Evolutionary conservation across 75 land plant genomes (phyloP), one percentile per base, ranked within the genome.

Genomic region (Picea glauca): DNA sequence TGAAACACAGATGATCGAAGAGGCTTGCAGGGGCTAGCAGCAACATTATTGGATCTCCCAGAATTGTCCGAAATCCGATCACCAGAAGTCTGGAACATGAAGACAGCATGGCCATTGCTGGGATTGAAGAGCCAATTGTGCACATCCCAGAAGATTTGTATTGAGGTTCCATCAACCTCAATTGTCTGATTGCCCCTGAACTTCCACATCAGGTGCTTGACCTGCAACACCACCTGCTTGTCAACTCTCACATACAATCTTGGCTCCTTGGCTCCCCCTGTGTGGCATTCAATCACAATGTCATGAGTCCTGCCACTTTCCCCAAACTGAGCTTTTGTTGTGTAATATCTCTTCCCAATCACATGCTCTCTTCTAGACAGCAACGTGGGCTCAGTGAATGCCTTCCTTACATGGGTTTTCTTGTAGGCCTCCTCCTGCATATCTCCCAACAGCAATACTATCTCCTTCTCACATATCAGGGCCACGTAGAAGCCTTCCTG

Each of bases 131-230:
- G 78, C 91, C 91, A 89, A 78, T 86, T 84, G 80, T 89, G 88
- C 32, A 89, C 91, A 78, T 89, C 89, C 89, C 89, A 87, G 67
- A 87, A 84, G 46, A 89, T 75, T 62, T 89, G 86, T 17, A 89
- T 81, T 9, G 86, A 81, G 20, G 66, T 21, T 3, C 91, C 91
- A 76, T 89, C 88, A 13, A 89, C 84, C 26, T 82, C 20, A 58
- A 86, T 84, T 13, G 91, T 86, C 50, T 82, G 86, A 73, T 89
- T 89, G n/a, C 91, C 91, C 15, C 91, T 74, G 73, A 89, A 89
- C 74, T 89, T 89, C 91, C 91, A 89, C 76, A 79, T 77, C 35
- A 89, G 80, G 3, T 79, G 77, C 83, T 89, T 89, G 67, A 89
- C 91, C 57, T 89, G 84, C 59, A 89, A 78, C 2, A 89, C 91